A percentile compares a stretch with the other conserved stretches of the same genome.
These are phyloP conservation scores for Coniophora puteana DNA, from an alignment of 1,284 basidiomycete species.

Conservation along the genomic window DNA sequence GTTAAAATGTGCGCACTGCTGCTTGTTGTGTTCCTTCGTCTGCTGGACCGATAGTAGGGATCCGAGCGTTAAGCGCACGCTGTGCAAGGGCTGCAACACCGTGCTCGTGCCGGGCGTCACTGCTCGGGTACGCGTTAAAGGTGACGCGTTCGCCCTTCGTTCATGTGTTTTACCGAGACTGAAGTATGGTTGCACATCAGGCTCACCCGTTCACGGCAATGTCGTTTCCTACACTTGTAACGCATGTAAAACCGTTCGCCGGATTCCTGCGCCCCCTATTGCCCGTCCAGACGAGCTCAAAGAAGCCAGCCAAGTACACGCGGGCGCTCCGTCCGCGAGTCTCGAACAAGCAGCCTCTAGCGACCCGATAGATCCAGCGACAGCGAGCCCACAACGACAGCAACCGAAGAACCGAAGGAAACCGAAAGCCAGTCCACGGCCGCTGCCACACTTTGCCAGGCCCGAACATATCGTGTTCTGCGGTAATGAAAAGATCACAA, in stretches of 20 bases:
- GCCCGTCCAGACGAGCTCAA: constrained; percentile 8
- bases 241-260: constrained; percentile 46
- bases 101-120: constrained; percentile 68
- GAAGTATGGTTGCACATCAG: constrained; percentile 37
- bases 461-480: constrained; percentile 57
- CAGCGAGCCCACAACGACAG: constrained; percentile 1
- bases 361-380: constrained; percentile 4
- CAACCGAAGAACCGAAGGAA: constrained; percentile 14
- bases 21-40: not conserved
- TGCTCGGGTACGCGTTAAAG: constrained; percentile 56
- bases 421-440: constrained; percentile 25
- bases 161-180: too few species aligned
- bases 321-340: constrained; percentile 1
- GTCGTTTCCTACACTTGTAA: constrained; percentile 53
- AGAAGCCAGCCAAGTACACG: not conserved
- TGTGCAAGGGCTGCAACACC: constrained; percentile 66
- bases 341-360: not conserved
- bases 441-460: constrained; percentile 54
- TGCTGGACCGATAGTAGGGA: constrained; percentile 45
- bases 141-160: constrained; percentile 16
- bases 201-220: constrained; percentile 48
- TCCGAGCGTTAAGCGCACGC: constrained; percentile 70
- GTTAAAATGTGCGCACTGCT: constrained; percentile 61
- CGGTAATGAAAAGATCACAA: constrained; percentile 45
- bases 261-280: constrained; percentile 59